phyloP scores from a whole-genome alignment of 1,284 basidiomycete genomes.

The Phellopilus nigrolimitatus region DNA sequence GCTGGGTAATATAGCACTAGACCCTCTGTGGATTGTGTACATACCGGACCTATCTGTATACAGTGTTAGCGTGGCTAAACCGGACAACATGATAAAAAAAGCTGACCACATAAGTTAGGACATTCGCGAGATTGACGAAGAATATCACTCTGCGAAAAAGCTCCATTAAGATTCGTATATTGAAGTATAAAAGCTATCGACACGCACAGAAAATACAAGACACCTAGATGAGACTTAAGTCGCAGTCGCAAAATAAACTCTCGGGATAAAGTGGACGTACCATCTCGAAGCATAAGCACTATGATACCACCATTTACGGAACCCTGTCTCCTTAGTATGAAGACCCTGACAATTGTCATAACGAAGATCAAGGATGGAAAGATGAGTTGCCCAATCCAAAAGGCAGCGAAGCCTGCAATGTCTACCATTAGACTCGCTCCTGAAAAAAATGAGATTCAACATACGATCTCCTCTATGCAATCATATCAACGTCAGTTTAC shows the following conservation, averaged over 20 bases:
- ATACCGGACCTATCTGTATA: not conserved
- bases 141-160: conserved; percentile 8
- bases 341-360: conserved; percentile 10
- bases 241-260: not conserved
- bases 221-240: not conserved
- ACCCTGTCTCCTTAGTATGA: conserved; percentile 7
- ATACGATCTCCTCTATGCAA: conserved; percentile 14
- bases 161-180: not conserved
- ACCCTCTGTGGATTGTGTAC: not conserved
- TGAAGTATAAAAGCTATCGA: not conserved
- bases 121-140: conserved; percentile 8
- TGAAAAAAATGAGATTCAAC: not conserved
- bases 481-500: not conserved
- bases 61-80: not conserved
- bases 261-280: not conserved
- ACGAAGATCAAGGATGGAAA: conserved; percentile 18
- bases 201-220: conserved; percentile 4
- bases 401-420: conserved; percentile 15
- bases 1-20: not conserved
- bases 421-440: not conserved
- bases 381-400: conserved; percentile 20
- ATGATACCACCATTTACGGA: not conserved
- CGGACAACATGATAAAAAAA: not conserved
- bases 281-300: not conserved
- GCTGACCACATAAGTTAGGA: conserved; percentile 9